phyloP scores from a whole-genome alignment of 2,329 filamentous ascomycete genomes.

The Cyphellophora europaea region DNA sequence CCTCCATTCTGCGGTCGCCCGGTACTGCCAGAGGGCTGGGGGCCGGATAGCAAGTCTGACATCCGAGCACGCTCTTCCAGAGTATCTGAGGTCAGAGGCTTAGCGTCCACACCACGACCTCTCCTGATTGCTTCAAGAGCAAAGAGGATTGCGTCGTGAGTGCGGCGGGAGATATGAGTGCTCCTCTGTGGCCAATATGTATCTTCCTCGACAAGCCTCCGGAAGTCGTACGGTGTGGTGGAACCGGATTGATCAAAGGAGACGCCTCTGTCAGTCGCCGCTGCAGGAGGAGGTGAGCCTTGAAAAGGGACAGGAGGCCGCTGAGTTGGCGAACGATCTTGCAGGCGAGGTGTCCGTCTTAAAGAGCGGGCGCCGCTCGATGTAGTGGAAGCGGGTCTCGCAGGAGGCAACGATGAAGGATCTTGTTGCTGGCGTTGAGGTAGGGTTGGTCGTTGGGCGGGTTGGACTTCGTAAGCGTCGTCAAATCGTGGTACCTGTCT shows the following conservation, averaged over 20 bases:
- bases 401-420: constrained; percentile 10
- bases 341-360: constrained; percentile 44
- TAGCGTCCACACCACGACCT: constrained; percentile 24
- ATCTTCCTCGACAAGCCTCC: constrained; percentile 27
- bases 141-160: constrained; percentile 83
- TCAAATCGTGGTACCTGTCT: constrained; percentile 30
- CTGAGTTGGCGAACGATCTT: constrained; percentile 27
- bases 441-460: constrained; percentile 22
- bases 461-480: constrained; percentile 47
- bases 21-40: constrained; percentile 31
- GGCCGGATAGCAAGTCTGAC: constrained; percentile 67
- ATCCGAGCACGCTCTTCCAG: constrained; percentile 86
- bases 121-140: constrained; percentile 72
- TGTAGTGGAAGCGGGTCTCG: constrained; percentile 37
- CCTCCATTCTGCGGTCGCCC: constrained; percentile 49
- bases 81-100: constrained; percentile 76
- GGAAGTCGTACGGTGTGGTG: constrained; percentile 23
- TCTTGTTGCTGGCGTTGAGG: constrained; percentile 19
- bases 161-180: constrained; percentile 67
- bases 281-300: no score
- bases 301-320: constrained; percentile 4
- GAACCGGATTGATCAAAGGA: constrained; percentile 16
- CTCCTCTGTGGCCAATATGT: constrained; percentile 43
- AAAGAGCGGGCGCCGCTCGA: constrained; percentile 43
- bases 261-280: constrained; percentile 1